Evolutionary conservation across 257 asterid genomes (phyloP), one percentile per base, ranked within the genome.

Genomic region (Solanum gracilifrons): DNA sequence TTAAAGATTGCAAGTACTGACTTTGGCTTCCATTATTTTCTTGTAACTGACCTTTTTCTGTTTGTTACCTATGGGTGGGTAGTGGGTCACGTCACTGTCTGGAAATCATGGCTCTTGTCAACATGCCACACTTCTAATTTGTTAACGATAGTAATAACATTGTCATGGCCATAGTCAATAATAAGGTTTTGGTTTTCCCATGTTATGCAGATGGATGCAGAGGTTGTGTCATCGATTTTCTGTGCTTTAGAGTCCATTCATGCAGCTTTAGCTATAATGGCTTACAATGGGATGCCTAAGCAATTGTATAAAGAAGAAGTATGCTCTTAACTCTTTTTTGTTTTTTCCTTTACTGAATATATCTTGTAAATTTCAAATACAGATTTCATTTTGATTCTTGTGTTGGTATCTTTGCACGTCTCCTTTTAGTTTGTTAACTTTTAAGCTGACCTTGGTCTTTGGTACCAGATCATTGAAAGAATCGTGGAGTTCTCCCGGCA

Each of bases 271-370:
- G 96, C 95, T 82, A 92, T 97, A 89, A 92, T 97, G 97, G 94
- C 96, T 86, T 91, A 90, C 91, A 92, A 87, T 89, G 98, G 92
- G 90, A 93, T 97, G 99, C 97, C 99, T 83, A 97, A 97, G 90
- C 98, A 93, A 92, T 92, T 97, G 46, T 97, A 97, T 88, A 95
- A 95, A 84, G 99, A 97, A 91, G 99, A 97, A 96, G 99, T 95
- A 89, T 87, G 91, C 86, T 68, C 77, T 84, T 85, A 88, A 41
- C 29, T 43, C 43, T 13, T 16, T 77, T 77, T 82, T 46, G 33
- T 6, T 43, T 48, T 29, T 29, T 82, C 73, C 72, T 39, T 27
- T 37, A 37, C n/a, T 25, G 46, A 33, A 35, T 51, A 46, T 71
- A 33, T 85, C 79, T 74, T 84, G 82, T 36, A 18, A 51, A 48